Percentiles rank a stretch among this genome's conserved stretches.
phyloP scores from a whole-genome alignment of 2,329 filamentous ascomycete species.

The Alternaria infectoria region DNA sequence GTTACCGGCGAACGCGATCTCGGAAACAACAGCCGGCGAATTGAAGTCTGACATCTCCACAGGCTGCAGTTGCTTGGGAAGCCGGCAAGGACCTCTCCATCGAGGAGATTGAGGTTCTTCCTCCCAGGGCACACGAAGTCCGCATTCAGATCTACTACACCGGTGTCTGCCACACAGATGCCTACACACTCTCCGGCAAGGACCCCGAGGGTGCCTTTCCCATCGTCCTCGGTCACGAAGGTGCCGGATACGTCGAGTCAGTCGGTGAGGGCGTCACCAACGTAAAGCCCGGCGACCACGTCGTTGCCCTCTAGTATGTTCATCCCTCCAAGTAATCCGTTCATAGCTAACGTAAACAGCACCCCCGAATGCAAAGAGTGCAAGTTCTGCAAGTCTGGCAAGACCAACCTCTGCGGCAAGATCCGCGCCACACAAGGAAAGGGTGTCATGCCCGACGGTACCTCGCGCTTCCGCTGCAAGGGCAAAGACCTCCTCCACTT shows the following conservation, averaged over 20 bases:
- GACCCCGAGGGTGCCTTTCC: conserved; percentile 77
- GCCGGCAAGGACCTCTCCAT: conserved; percentile 87
- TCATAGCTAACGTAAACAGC: conserved; percentile 57
- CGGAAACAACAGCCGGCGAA: background rate
- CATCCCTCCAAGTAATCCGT: background rate
- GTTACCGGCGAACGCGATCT: conserved; percentile 2
- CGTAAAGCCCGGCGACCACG: conserved; percentile 92
- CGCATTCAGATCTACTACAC: conserved; percentile 97
- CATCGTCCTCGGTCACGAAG: conserved; percentile 52
- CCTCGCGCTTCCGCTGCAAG: conserved; percentile 90
- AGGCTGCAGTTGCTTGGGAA: conserved; percentile 97
- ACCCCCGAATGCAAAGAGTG: conserved; percentile 97
- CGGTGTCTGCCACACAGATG: conserved; percentile 87
- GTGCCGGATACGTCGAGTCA: conserved; percentile 52
- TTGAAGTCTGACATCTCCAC: conserved; percentile 23
- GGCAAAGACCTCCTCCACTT: conserved; percentile 96
- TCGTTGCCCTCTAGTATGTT: conserved; percentile 57
- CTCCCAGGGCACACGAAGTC: conserved; percentile 91
- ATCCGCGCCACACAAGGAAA: conserved; percentile 95
- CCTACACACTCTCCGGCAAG: conserved; percentile 79
- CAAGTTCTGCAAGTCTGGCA: conserved; percentile 99
- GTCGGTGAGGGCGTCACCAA: conserved; percentile 93
- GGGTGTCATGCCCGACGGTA: conserved; percentile 97
- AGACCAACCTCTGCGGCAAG: conserved; percentile 99
- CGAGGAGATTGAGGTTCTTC: conserved; percentile 90